Evolutionary conservation across 2,329 filamentous ascomycete genomes (phyloP).

Genomic region (Malbranchea cinnamomea): DNA sequence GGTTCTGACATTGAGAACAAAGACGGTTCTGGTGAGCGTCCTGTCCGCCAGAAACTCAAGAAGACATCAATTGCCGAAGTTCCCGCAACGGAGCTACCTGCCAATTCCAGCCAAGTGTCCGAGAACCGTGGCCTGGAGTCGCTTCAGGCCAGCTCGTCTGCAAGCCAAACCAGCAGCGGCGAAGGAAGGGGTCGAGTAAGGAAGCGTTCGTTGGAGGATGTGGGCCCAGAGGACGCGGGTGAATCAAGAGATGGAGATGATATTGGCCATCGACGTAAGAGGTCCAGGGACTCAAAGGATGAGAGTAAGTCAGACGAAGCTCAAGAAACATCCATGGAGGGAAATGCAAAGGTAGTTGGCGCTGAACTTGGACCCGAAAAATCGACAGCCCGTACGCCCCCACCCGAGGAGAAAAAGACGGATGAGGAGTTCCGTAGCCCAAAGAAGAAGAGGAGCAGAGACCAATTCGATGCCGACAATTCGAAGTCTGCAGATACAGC

Average conservation of each 20-base stretch:
- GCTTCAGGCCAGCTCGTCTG: slow-evolving; percentile 4
- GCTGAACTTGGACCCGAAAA: slow-evolving; percentile 1
- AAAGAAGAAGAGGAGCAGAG: slow-evolving; percentile 30
- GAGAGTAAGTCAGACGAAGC: slow-evolving; percentile 9
- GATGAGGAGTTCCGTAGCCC: slow-evolving; percentile 18
- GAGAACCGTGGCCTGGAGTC: slow-evolving; percentile 5
- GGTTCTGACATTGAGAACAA: slow-evolving; percentile 9
- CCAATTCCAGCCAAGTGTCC: slow-evolving; percentile 10
- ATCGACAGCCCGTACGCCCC: slow-evolving; percentile 7
- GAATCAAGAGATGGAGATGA: slow-evolving; percentile 10
- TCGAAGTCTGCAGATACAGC: slow-evolving; percentile 10
- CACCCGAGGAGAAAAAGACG: slow-evolving; percentile 8
- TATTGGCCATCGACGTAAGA: slow-evolving; percentile 19
- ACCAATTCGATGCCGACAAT: slow-evolving; percentile 26
- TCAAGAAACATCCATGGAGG: not conserved
- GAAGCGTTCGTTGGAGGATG: slow-evolving; percentile 30
- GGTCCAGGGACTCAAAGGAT: slow-evolving; percentile 17
- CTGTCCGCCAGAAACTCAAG: slow-evolving; percentile 45
- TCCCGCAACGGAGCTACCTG: slow-evolving; percentile 6
- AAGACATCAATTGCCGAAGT: slow-evolving; percentile 42
- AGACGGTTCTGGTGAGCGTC: slow-evolving; percentile 36
- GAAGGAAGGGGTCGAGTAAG: slow-evolving; percentile 23
- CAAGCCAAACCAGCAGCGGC: slow-evolving; percentile 14
- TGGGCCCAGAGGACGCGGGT: slow-evolving; percentile 12
- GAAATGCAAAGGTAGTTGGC: too few relatives aligned